These are phyloP conservation scores for Candida mattraensis DNA, from an alignment of 805 yeast species.

Conservation along the genomic window DNA sequence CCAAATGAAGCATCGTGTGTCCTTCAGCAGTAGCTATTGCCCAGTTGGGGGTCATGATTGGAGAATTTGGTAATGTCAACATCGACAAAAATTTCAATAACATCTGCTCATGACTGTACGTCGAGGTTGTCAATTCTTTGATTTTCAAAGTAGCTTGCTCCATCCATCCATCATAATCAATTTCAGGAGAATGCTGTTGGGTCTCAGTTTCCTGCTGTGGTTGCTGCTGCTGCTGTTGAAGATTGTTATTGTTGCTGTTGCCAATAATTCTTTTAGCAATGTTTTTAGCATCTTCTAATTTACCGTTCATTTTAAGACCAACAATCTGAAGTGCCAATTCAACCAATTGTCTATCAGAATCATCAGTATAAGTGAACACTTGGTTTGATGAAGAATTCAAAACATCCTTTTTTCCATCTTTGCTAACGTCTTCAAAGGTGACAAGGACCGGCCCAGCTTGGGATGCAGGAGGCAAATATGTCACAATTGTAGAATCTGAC, in stretches of 20 bases:
- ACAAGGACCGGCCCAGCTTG: slow-evolving; percentile 91
- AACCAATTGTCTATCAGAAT: slow-evolving; percentile 90
- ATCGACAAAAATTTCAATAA: slow-evolving; percentile 52
- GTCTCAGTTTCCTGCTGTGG: slow-evolving; percentile 19
- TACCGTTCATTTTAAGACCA: slow-evolving; percentile 95
- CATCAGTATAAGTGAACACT: slow-evolving; percentile 89
- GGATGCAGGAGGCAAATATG: slow-evolving; percentile 89
- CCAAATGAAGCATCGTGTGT: slow-evolving; percentile 84
- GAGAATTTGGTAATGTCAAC: slow-evolving; percentile 66
- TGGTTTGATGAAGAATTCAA: slow-evolving; percentile 40
- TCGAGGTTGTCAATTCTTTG: slow-evolving; percentile 44
- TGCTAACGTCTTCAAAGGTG: slow-evolving; percentile 49
- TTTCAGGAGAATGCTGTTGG: slow-evolving; percentile 17
- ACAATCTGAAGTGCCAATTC: slow-evolving; percentile 96
- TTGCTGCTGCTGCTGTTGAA: slow-evolving; percentile 18
- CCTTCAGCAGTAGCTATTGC: slow-evolving; percentile 80
- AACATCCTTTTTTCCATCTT: slow-evolving; percentile 15
- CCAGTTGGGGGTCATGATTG: slow-evolving; percentile 64
- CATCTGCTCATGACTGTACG: slow-evolving; percentile 49
- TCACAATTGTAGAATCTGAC: slow-evolving; percentile 92
- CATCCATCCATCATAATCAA: slow-evolving; percentile 45
- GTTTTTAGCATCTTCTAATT: slow-evolving; percentile 89
- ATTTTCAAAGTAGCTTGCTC: slow-evolving; percentile 53
- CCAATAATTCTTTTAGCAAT: slow-evolving; percentile 92
- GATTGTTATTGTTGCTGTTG: slow-evolving; percentile 40